A percentile compares a stretch with the other conserved stretches of the same genome.
These are phyloP conservation scores for Phoma sp. DNA, from an alignment of 2,329 filamentous ascomycete species.

Conservation along the genomic window DNA sequence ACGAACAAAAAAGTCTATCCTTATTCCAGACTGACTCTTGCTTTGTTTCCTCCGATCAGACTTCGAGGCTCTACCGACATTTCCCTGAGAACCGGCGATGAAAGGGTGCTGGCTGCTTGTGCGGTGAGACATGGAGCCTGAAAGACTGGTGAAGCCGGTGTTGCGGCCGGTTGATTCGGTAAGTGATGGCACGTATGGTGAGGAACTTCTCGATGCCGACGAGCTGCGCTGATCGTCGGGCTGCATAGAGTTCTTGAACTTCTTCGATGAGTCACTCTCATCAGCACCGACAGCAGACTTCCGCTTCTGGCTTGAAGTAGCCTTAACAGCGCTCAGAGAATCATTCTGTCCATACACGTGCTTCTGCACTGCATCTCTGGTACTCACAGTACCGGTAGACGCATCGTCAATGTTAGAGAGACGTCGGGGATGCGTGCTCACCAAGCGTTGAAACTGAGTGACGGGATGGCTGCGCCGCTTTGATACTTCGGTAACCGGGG, in stretches of 20 bases:
- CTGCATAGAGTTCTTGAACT: not conserved
- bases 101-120: not conserved
- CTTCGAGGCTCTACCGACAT: not conserved
- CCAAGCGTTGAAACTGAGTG: not conserved
- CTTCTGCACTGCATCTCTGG: no score
- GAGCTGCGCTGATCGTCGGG: not conserved
- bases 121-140: not conserved
- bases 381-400: no score
- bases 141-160: not conserved
- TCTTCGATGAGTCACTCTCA: not conserved
- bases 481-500: not conserved
- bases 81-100: not conserved
- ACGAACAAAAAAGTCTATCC: not conserved
- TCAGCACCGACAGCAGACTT: not conserved
- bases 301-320: not conserved
- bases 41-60: slow-evolving; percentile 11
- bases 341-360: not conserved
- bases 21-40: not conserved
- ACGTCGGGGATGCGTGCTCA: no score
- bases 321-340: not conserved
- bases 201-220: not conserved
- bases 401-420: no score
- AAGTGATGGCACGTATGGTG: not conserved
- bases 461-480: no score
- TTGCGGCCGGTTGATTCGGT: not conserved